Evolutionary conservation across 2,329 filamentous ascomycete species (phyloP).

Genomic region (Sporothrix sp.): DNA sequence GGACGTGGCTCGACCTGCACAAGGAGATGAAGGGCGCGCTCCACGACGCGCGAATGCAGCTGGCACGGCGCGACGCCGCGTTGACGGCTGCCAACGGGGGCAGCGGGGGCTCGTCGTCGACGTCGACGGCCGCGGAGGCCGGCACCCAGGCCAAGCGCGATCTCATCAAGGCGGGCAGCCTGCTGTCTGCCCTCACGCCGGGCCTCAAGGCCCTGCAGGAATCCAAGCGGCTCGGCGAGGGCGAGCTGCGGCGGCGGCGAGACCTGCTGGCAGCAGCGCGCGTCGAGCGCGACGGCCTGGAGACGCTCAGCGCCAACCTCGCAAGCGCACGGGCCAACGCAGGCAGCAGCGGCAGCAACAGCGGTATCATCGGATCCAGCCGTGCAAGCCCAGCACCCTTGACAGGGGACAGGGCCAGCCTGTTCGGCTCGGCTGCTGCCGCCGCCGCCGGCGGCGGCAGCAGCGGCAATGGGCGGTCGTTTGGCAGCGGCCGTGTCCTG

Average conservation of each 20-base stretch:
- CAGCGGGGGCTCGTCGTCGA: no score
- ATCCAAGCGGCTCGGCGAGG: slow-evolving; percentile 52
- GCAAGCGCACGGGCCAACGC: slow-evolving; percentile 37
- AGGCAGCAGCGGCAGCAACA: slow-evolving; percentile 37
- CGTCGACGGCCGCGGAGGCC: slow-evolving; percentile 42
- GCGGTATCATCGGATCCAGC: slow-evolving; percentile 17
- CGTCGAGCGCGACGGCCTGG: slow-evolving; percentile 66
- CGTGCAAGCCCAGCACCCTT: slow-evolving; percentile 41
- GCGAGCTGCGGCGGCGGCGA: slow-evolving; percentile 60
- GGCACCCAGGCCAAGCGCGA: slow-evolving; percentile 65
- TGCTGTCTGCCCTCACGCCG: slow-evolving; percentile 55
- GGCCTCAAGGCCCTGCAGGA: slow-evolving; percentile 52
- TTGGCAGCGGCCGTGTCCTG: slow-evolving; percentile 52
- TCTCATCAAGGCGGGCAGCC: slow-evolving; percentile 56
- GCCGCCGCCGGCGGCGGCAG: not conserved
- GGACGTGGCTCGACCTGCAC: slow-evolving; percentile 68
- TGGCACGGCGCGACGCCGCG: slow-evolving; percentile 61
- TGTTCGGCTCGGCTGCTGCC: slow-evolving; percentile 32
- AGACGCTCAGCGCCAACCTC: slow-evolving; percentile 56
- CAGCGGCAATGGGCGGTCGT: slow-evolving; percentile 23
- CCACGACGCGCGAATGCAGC: slow-evolving; percentile 53
- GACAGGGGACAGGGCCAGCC: slow-evolving; percentile 38
- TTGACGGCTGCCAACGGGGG: slow-evolving; percentile 18
- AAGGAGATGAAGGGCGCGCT: slow-evolving; percentile 62
- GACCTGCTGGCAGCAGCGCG: slow-evolving; percentile 61